phyloP scores from a whole-genome alignment of 2,329 filamentous ascomycete species.

The Colletotrichum truncatum region DNA sequence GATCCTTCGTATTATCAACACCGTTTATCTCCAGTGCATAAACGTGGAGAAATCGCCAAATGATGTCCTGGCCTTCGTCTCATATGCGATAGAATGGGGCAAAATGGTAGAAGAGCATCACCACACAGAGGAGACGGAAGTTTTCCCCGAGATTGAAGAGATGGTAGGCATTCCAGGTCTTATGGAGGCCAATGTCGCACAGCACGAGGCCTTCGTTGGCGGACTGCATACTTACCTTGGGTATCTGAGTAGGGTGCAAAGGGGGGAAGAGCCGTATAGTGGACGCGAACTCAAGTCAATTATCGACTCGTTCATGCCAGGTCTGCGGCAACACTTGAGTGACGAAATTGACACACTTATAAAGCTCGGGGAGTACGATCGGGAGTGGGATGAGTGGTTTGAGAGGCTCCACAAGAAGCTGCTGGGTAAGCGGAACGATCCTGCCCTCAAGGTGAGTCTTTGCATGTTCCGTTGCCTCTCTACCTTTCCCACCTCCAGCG shows the following conservation, averaged over 20 bases:
- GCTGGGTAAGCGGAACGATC: slow-evolving; percentile 30
- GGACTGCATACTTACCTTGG: slow-evolving; percentile 42
- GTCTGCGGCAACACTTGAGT: slow-evolving; percentile 44
- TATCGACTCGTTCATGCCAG: slow-evolving; percentile 46
- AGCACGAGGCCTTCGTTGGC: slow-evolving; percentile 43
- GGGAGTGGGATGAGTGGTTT: slow-evolving; percentile 45
- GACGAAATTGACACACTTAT: slow-evolving; percentile 50
- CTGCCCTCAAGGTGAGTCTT: slow-evolving; percentile 32
- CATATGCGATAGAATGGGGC: slow-evolving; percentile 37
- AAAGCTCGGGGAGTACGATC: slow-evolving; percentile 41
- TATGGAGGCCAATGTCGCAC: slow-evolving; percentile 43
- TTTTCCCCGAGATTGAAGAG: slow-evolving; percentile 44
- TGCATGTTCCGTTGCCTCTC: neutral
- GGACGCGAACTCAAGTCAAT: slow-evolving; percentile 40
- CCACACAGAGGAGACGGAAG: slow-evolving; percentile 39
- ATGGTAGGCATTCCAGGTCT: slow-evolving; percentile 36
- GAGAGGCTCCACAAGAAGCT: slow-evolving; percentile 30
- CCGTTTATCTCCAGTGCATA: slow-evolving; percentile 36
- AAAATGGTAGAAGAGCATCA: slow-evolving; percentile 41
- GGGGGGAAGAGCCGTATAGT: slow-evolving; percentile 39
- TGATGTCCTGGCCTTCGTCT: slow-evolving; percentile 39
- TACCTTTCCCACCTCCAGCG: too few species aligned
- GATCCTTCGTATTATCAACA: slow-evolving; percentile 39
- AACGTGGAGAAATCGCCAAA: slow-evolving; percentile 34
- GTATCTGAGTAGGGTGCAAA: slow-evolving; percentile 42